phyloP scores from a whole-genome alignment of 2,329 filamentous ascomycete genomes.

The Fulvia fulva region DNA sequence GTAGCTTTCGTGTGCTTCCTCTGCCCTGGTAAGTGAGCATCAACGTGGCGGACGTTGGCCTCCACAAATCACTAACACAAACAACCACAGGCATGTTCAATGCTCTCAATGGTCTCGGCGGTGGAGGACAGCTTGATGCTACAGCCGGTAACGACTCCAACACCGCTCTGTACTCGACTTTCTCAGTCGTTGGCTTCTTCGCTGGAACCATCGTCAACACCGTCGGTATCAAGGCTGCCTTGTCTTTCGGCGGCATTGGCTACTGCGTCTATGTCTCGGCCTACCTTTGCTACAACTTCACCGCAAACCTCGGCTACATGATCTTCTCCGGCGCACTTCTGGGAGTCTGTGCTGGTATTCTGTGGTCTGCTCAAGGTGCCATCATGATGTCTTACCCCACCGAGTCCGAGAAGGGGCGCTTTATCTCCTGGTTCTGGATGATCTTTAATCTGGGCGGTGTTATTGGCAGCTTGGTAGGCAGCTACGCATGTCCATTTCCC shows the following conservation, averaged over 20 bases:
- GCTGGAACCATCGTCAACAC: conserved; percentile 72
- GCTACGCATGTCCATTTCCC: not conserved
- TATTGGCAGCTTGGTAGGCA: conserved; percentile 66
- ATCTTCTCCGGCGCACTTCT: conserved; percentile 73
- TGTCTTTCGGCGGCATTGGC: conserved; percentile 69
- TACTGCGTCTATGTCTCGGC: conserved; percentile 71
- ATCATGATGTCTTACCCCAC: conserved; percentile 88
- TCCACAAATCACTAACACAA: conserved; percentile 3
- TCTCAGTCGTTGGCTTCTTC: conserved; percentile 62
- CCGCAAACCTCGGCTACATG: conserved; percentile 63
- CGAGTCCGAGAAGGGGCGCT: conserved; percentile 77
- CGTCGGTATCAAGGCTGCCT: conserved; percentile 64
- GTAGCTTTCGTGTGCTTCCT: conserved; percentile 52
- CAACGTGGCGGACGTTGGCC: not conserved
- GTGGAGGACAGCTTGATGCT: conserved; percentile 45
- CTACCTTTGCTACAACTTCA: conserved; percentile 69
- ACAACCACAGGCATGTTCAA: conserved; percentile 46
- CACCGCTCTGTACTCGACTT: conserved; percentile 68
- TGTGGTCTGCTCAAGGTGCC: conserved; percentile 79
- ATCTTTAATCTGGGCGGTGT: conserved; percentile 92
- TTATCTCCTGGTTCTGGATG: conserved; percentile 89
- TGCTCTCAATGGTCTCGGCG: conserved; percentile 49
- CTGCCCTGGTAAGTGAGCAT: conserved; percentile 40
- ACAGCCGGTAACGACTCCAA: conserved; percentile 61
- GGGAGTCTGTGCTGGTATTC: conserved; percentile 71